These are phyloP conservation scores for Picea sitchensis DNA, from an alignment of 75 land plant genomes.

Conservation along the genomic window DNA sequence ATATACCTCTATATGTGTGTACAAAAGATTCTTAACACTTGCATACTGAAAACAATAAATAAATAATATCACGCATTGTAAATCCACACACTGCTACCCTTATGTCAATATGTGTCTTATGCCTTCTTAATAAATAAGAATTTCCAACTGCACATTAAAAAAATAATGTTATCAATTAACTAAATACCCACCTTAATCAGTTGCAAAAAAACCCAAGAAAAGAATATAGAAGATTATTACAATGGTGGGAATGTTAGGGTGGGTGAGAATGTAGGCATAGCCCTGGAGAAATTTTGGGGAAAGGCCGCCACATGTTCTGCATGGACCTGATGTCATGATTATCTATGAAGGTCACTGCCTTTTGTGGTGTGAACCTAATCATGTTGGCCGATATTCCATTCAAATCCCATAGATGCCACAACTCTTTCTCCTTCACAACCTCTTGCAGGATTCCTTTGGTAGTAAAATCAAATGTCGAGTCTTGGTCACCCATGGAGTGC, in stretches of 20 bases:
- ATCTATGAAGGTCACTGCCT: constrained; percentile 48
- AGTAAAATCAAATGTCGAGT: constrained; percentile 18
- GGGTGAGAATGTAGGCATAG: constrained; percentile 68
- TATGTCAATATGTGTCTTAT: too few species aligned
- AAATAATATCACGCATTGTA: too few species aligned
- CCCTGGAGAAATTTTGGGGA: constrained; percentile 60
- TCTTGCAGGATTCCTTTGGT: constrained; percentile 28
- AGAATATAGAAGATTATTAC: constrained; percentile 9
- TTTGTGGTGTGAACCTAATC: constrained; percentile 37
- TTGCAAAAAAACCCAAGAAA: too few species aligned
- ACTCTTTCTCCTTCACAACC: constrained; percentile 16
- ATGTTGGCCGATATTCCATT: constrained; percentile 35
- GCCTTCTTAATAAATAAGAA: too few species aligned
- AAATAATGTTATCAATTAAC: not conserved
- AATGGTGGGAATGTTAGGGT: constrained; percentile 36
- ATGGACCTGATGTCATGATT: constrained; percentile 49
- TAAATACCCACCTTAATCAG: not conserved
- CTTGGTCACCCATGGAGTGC: not conserved
- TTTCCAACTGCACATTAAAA: constrained; percentile 23
- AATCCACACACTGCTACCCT: too few species aligned
- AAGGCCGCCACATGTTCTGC: constrained; percentile 37
- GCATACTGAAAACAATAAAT: too few species aligned
- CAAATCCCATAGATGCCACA: constrained; percentile 30
- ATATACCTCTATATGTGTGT: too few species aligned
- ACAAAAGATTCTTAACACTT: too few species aligned